Percentiles rank a stretch among this genome's conserved stretches.
Evolutionary conservation across 1,284 basidiomycete genomes (phyloP).

Genomic region (Golubevia pallescens): DNA sequence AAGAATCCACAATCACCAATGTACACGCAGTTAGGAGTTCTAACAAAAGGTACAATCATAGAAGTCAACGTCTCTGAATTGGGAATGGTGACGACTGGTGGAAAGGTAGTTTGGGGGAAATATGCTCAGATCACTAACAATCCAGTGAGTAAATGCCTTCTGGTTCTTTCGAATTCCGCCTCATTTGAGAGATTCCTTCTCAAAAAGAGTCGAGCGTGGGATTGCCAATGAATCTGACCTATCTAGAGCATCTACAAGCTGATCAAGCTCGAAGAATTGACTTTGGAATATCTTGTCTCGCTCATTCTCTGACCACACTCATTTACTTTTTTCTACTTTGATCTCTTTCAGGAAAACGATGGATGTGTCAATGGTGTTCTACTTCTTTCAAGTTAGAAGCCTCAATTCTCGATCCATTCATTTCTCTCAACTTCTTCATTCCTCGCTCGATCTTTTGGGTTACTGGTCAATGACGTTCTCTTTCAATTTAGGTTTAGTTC

Average conservation of each 20-base stretch:
- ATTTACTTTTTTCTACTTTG: background rate
- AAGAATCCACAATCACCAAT: conserved; percentile 99
- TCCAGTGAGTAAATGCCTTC: conserved; percentile 30
- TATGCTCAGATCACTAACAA: conserved; percentile 51
- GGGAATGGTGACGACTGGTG: conserved; percentile 98
- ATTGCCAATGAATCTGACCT: too few species aligned
- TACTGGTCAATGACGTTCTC: too few species aligned
- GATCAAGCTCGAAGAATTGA: background rate
- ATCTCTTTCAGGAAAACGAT: conserved; percentile 58
- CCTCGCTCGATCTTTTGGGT: too few species aligned
- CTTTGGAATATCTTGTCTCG: conserved; percentile 1
- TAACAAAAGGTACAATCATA: conserved; percentile 97
- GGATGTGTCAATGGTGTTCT: conserved; percentile 35
- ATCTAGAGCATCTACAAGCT: background rate
- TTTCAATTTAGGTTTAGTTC: too few species aligned
- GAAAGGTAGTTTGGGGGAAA: conserved; percentile 78
- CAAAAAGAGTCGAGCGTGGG: too few species aligned
- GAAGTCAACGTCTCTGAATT: conserved; percentile 98
- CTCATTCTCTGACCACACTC: background rate
- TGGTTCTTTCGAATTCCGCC: too few species aligned
- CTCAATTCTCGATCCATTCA: too few species aligned
- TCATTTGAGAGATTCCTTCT: background rate
- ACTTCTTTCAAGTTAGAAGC: background rate
- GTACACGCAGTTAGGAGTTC: conserved; percentile 88
- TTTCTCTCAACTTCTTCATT: too few species aligned